Conservation (phyloP, 2,329 filamentous ascomycete species). For the Aspergillus intermedius region DNA sequence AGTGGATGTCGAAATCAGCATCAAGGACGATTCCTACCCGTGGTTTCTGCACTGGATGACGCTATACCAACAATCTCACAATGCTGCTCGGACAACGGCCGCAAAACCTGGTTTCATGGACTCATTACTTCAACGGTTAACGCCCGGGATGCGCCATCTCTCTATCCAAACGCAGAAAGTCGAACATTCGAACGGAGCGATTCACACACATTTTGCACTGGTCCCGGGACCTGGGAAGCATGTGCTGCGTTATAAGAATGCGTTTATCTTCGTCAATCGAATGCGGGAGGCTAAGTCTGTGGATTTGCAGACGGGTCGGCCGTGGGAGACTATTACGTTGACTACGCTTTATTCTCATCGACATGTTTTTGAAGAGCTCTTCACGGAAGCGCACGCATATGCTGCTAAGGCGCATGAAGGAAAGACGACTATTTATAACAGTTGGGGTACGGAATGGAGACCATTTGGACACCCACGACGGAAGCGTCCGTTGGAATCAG, state of each 20-base stretch:
- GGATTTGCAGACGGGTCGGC: slow-evolving; percentile 72
- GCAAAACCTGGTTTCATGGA: slow-evolving; percentile 42
- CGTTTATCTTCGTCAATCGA: slow-evolving; percentile 80
- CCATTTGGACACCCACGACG: slow-evolving; percentile 75
- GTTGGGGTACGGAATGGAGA: slow-evolving; percentile 76
- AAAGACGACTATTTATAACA: slow-evolving; percentile 86
- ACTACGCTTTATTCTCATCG: slow-evolving; percentile 87
- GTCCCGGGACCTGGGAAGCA: slow-evolving; percentile 89
- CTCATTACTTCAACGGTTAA: slow-evolving; percentile 51
- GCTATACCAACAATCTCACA: slow-evolving; percentile 61
- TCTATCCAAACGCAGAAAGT: slow-evolving; percentile 60
- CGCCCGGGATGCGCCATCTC: slow-evolving; percentile 56
- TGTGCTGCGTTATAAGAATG: slow-evolving; percentile 75
- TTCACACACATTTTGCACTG: slow-evolving; percentile 74
- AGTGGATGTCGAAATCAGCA: slow-evolving; percentile 91
- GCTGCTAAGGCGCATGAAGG: slow-evolving; percentile 77
- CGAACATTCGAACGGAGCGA: slow-evolving; percentile 58
- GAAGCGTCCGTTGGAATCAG: slow-evolving; percentile 81
- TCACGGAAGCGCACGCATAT: slow-evolving; percentile 75
- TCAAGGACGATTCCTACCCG: slow-evolving; percentile 84
- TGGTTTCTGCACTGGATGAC: slow-evolving; percentile 96
- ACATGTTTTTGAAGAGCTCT: slow-evolving; percentile 83
- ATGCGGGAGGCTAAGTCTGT: slow-evolving; percentile 78
- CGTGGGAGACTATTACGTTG: slow-evolving; percentile 88
- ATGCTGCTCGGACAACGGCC: slow-evolving; percentile 45